Percentiles rank a stretch among this genome's conserved stretches.
Conservation (phyloP, 108 stramenopile genomes). For the Craspedostauros australis region DNA sequence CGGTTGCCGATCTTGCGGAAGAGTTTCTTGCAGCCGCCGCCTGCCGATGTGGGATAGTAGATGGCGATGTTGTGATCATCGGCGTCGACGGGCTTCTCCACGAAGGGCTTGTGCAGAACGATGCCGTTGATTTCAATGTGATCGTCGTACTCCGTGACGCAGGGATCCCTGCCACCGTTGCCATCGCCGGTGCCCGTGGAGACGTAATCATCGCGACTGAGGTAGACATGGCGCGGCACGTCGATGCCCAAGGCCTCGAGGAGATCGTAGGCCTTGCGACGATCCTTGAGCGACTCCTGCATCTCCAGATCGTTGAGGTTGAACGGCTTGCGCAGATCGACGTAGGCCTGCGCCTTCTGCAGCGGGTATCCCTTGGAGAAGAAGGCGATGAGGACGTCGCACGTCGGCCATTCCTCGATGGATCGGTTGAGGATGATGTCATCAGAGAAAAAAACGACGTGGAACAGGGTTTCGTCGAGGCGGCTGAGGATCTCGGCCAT, state of each 20-base stretch:
- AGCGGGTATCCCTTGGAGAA: slow-evolving; percentile 92
- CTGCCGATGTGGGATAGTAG: slow-evolving; percentile 94
- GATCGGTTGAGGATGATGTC: slow-evolving; percentile 79
- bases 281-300: slow-evolving; percentile 85
- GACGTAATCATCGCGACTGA: slow-evolving; percentile 81
- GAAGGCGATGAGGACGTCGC: slow-evolving; percentile 95
- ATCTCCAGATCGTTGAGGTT: slow-evolving; percentile 89
- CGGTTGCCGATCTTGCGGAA: slow-evolving; percentile 94
- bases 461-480: slow-evolving; percentile 66
- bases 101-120: slow-evolving; percentile 94
- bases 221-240: slow-evolving; percentile 88
- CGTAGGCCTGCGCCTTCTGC: slow-evolving; percentile 90
- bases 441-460: slow-evolving; percentile 93
- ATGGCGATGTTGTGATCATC: slow-evolving; percentile 98
- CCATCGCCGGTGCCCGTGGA: slow-evolving; percentile 59
- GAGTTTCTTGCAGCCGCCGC: slow-evolving; percentile 95
- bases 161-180: slow-evolving; percentile 34
- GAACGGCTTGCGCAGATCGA: slow-evolving; percentile 81
- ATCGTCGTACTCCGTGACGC: slow-evolving; percentile 88
- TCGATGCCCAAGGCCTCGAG: slow-evolving; percentile 87
- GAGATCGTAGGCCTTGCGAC: slow-evolving; percentile 88
- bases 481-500: slow-evolving; percentile 95
- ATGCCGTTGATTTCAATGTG: slow-evolving; percentile 93
- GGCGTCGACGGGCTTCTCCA: slow-evolving; percentile 98
- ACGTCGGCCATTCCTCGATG: slow-evolving; percentile 84